Evolutionary conservation across 192 early-diverging fungal genomes (phyloP), one percentile per base, ranked within the genome.

Genomic region (Endogone sp.): DNA sequence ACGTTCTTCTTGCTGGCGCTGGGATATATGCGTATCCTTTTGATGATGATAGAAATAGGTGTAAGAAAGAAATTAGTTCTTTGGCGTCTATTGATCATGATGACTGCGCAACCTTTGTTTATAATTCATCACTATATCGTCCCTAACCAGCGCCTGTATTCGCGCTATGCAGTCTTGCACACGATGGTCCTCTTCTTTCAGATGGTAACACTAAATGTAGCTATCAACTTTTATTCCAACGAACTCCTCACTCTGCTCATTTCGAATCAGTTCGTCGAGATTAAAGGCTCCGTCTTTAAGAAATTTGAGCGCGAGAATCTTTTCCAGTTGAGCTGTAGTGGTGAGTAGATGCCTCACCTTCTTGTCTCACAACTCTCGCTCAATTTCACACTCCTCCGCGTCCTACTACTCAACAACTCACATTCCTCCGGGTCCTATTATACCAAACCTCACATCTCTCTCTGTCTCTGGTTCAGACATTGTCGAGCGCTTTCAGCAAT

Each of bases 201-300:
- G 79, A 92, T 95, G 74, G 94, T 98, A 70, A 95, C 96, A 8
- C 84, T 98, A 60, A 97, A 98, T 72, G 95, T 98, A 6, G 92
- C 96, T 3, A 91, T 98, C 69, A 99, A 99, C 77, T 94, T 92
- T 16, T 96, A 97, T 70, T 94, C 93, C 66, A 96, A 97, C 76
- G 93, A 93, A 6, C 78, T 99, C 25, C 76, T 99, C 29, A 92
- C 95, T n/a, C 72, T 99, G 31, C 84, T 99, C 24, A 87, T 99
- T 44, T 92, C 90, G 31, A 98, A 98, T 71, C 98, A 98, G 81
- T 99, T 99, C 86, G 93, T 95, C 8, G 98, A 99, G 72, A 96
- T 99, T 76, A 99, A 99, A 70, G 89, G 93, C 66, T 91, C 89
- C 55, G 98, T 99, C 4, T 99, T 98, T 67, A 99, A 99, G 69